phyloP scores from a whole-genome alignment of 805 yeast species.

The Candida patagonica region DNA sequence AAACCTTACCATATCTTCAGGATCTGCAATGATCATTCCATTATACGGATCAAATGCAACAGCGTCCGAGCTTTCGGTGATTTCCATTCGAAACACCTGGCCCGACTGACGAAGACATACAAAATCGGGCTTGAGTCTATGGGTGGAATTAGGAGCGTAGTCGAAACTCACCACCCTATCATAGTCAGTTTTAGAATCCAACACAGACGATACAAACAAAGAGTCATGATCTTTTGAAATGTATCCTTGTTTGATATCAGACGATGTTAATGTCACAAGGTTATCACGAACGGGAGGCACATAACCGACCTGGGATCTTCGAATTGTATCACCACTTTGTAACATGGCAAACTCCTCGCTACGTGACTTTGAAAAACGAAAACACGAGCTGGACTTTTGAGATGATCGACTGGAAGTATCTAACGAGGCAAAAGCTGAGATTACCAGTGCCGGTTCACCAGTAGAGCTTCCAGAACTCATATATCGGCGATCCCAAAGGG shows the following conservation, averaged over 20 bases:
- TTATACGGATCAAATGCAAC: slow-evolving; percentile 54
- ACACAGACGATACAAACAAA: slow-evolving; percentile 65
- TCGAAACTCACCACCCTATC: slow-evolving; percentile 83
- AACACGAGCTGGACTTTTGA: slow-evolving; percentile 13
- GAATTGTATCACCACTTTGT: slow-evolving; percentile 65
- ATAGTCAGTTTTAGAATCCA: slow-evolving; percentile 63
- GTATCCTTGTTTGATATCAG: slow-evolving; percentile 10
- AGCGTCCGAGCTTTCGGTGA: slow-evolving; percentile 54
- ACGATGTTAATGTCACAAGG: neutral
- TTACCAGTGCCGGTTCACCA: slow-evolving; percentile 15
- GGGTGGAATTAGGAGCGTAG: slow-evolving; percentile 48
- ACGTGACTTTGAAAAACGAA: slow-evolving; percentile 42
- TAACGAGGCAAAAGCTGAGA: slow-evolving; percentile 15
- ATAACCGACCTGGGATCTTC: slow-evolving; percentile 71
- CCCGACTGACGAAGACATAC: slow-evolving; percentile 91
- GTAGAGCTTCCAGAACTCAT: slow-evolving; percentile 14
- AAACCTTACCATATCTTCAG: slow-evolving; percentile 12
- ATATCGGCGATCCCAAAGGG: slow-evolving; percentile 43
- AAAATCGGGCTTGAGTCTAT: slow-evolving; percentile 50
- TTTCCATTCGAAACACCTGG: slow-evolving; percentile 71
- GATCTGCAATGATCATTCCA: slow-evolving; percentile 20
- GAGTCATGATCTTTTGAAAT: slow-evolving; percentile 35
- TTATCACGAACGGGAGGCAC: slow-evolving; percentile 4
- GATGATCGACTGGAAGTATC: slow-evolving; percentile 7
- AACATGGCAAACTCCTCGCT: slow-evolving; percentile 70